phyloP scores from a whole-genome alignment of 2,329 filamentous ascomycete species.

The Neofusicoccum ribis region DNA sequence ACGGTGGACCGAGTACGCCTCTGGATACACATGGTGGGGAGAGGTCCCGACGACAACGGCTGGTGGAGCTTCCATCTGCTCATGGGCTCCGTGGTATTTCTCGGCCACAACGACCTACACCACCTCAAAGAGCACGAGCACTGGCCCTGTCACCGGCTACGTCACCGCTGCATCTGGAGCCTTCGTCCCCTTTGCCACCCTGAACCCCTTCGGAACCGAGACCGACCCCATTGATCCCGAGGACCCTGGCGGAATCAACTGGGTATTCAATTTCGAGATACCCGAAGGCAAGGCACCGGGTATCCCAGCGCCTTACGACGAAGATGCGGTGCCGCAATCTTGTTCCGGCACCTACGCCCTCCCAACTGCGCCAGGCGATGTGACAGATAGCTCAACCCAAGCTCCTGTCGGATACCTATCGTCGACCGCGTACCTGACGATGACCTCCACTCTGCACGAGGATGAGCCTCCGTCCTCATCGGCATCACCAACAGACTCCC shows the following conservation, averaged over 20 bases:
- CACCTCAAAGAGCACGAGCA: background rate
- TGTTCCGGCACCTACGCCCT: background rate
- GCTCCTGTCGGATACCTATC: background rate
- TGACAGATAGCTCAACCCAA: background rate
- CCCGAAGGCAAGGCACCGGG: background rate
- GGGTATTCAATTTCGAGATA: background rate
- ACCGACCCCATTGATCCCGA: background rate
- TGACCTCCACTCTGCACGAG: background rate
- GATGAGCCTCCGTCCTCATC: background rate
- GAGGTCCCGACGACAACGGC: background rate
- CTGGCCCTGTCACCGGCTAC: background rate
- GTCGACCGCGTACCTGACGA: background rate
- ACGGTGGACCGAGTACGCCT: background rate
- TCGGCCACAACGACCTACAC: background rate
- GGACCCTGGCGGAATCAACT: background rate
- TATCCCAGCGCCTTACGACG: background rate
- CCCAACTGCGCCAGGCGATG: background rate
- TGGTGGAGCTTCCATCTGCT: background rate
- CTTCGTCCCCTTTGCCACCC: background rate
- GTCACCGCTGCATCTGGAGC: background rate
- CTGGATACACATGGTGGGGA: conserved; percentile 3
- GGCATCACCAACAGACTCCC: background rate
- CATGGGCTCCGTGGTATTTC: background rate
- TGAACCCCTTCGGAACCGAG: background rate
- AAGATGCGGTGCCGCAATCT: background rate